Conservation (phyloP, 306 rosid genomes). For the Cicer arietinum region DNA sequence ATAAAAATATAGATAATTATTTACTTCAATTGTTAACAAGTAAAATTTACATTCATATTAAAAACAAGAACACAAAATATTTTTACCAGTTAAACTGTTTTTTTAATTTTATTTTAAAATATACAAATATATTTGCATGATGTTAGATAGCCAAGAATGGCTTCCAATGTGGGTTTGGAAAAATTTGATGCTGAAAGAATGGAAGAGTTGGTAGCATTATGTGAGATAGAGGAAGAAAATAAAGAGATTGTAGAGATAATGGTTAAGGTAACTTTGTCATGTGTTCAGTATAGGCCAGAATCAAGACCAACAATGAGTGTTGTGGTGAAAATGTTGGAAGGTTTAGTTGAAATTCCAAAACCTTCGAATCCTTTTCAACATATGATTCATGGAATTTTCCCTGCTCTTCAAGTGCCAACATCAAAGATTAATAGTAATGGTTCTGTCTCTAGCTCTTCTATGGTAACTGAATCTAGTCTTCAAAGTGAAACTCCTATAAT, state of each 20-base stretch:
- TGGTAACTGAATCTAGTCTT: no score
- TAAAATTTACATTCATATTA: no score
- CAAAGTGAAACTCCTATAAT: no score
- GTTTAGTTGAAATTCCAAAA: neutral
- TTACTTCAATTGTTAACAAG: no score
- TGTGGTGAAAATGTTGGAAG: slow-evolving; percentile 28
- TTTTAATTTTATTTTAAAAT: no score
- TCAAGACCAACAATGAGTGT: slow-evolving; percentile 15
- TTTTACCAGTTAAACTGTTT: no score
- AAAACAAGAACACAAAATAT: no score
- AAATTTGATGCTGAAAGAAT: neutral
- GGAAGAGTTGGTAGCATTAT: neutral
- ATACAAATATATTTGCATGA: neutral
- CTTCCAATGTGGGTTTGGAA: slow-evolving; percentile 11
- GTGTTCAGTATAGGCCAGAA: slow-evolving; percentile 26
- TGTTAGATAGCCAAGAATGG: slow-evolving; percentile 5
- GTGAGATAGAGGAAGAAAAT: slow-evolving; percentile 3
- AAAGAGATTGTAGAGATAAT: neutral
- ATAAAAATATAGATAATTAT: no score
- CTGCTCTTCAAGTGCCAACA: no score
- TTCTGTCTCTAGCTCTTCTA: no score
- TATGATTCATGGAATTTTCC: neutral
- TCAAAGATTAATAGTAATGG: no score
- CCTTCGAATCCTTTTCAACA: slow-evolving; percentile 1
- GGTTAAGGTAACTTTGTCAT: slow-evolving; percentile 9